Evolutionary conservation across 2,329 filamentous ascomycete genomes (phyloP), one percentile per base, ranked within the genome.

Genomic region (Cylindrodendrum hubeiense): DNA sequence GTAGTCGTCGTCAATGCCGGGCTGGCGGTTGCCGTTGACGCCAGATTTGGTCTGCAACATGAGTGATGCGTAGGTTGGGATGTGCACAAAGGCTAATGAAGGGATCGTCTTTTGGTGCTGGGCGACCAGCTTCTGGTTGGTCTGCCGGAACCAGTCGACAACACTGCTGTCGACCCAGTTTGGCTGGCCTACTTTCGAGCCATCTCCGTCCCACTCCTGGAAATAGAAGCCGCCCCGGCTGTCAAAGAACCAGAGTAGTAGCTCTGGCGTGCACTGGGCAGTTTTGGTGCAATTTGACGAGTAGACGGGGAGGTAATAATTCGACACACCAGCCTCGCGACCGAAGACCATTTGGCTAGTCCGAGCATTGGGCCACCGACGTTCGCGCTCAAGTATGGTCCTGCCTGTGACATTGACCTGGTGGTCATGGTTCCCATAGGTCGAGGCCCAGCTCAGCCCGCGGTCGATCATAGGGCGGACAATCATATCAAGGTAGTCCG

Each of bases 191-290:
- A 39, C n/a, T 39, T 39, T 6, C 37, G 37, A 39, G 37, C 37
- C 37, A 39, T 39, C n/a, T 7, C n/a, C 37, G 15, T 39, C 17
- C 0, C 44, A 41, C 9, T 77, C 66, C 59, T 83, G 83, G 71
- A 83, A 87, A 41, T 81, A 79, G 49, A 80, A 81, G 7, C 88
- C 89, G 21, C 89, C 89, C n/a, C 85, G 81, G 54, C 83, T 86
- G 71, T 93, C 90, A 67, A 93, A 92, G 79, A 92, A 92, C 89
- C 89, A 93, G 0, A 93, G 79, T 1, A 93, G 71, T 7, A 83
- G 65, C 24, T 79, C 77, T 0, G 81, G 80, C 0, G 70, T 62
- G 57, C 81, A 83, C 9, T 69, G 12, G 26, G 47, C 6, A 4
- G 33, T 24, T 2, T 30, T 21, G 5, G 63, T 65, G 51, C 81